Percentiles rank a stretch among this genome's conserved stretches.
Evolutionary conservation across 805 yeast species (phyloP).

Genomic region (Saccharomycopsis sp.): DNA sequence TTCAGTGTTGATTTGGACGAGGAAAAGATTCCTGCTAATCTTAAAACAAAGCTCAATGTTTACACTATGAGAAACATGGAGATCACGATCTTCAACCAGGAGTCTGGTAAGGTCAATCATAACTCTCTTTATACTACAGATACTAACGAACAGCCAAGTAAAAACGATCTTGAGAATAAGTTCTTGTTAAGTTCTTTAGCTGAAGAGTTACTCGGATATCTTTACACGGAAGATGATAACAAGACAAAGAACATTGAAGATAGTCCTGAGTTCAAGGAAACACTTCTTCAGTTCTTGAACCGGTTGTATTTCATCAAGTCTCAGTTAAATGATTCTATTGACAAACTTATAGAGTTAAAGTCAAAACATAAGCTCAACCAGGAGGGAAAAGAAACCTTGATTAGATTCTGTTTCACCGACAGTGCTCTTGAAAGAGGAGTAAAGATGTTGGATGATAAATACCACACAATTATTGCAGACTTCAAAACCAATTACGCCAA

Average conservation of each 20-base stretch:
- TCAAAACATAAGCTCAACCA: slow-evolving; percentile 46
- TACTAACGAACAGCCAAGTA: slow-evolving; percentile 1
- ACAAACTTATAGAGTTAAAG: slow-evolving; percentile 54
- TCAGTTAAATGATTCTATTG: slow-evolving; percentile 41
- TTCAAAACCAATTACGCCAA: slow-evolving; percentile 4
- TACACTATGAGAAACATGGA: slow-evolving; percentile 82
- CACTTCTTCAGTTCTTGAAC: slow-evolving; percentile 27
- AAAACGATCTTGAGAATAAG: slow-evolving; percentile 1
- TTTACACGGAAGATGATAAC: slow-evolving; percentile 2
- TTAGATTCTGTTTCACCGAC: slow-evolving; percentile 66
- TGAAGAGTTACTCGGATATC: slow-evolving; percentile 12
- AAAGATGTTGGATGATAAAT: slow-evolving; percentile 29
- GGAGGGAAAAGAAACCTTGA: slow-evolving; percentile 74
- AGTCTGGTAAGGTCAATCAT: slow-evolving; percentile 17
- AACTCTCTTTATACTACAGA: slow-evolving; percentile 22
- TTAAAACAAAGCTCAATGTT: slow-evolving; percentile 62
- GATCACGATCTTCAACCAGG: slow-evolving; percentile 32
- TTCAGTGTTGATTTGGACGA: slow-evolving; percentile 63
- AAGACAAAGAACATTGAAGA: not conserved
- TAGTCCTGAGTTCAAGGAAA: slow-evolving; percentile 1
- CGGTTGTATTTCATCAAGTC: slow-evolving; percentile 34
- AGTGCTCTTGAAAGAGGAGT: slow-evolving; percentile 57
- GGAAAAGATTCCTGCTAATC: slow-evolving; percentile 46
- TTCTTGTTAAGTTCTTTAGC: slow-evolving; percentile 11
- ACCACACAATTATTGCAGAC: slow-evolving; percentile 10